Evolutionary conservation across 2,329 filamentous ascomycete species (phyloP), one percentile per base, ranked within the genome.

Genomic region (Lasiodiplodia theobromae): DNA sequence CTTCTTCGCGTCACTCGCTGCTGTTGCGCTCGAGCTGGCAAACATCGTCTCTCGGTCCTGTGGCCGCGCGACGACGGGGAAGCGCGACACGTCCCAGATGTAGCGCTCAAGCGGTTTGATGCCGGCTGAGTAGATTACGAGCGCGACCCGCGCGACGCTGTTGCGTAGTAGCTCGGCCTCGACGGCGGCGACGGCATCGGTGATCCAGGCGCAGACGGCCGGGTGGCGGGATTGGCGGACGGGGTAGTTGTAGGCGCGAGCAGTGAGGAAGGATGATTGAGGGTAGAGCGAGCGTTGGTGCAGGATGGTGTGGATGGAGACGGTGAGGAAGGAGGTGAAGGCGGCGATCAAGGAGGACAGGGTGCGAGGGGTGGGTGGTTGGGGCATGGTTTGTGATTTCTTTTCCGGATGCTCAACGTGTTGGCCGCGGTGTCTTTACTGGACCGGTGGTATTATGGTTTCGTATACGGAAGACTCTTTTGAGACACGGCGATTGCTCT

Each of bases 151-250:
- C 37, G 85, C 82, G 44, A 89, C 85, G 67, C 81, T 82, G 72
- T 86, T 84, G 2, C 71, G 64, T 58, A 91, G 85, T 44, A 97
- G 85, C 81, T 96, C 91, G 3, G 83, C 84, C 69, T 88, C 85
- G 25, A 94, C 87, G 44, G 93, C 91, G 71, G 89, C 83, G 52
- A 96, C 87, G 72, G 94, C 93, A 77, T 96, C 92, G 76, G 86
- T 88, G 79, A 97, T 89, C 92, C 94, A 97, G 74, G 88, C 83
- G 84, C 93, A 96, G 71, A 97, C 91, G 73, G 88, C 88, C 0
- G 94, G 93, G 79, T 97, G 94, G 69, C 94, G 91, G 70, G 89
- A 95, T 78, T 97, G 94, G 74, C 92, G 91, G 56, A 96, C 91
- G 37, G 93, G 87, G 69, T 93, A 89, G 81, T 95, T 94, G 84